Evolutionary conservation across 2,329 filamentous ascomycete genomes (phyloP).

Genomic region (Penicillium sp.): DNA sequence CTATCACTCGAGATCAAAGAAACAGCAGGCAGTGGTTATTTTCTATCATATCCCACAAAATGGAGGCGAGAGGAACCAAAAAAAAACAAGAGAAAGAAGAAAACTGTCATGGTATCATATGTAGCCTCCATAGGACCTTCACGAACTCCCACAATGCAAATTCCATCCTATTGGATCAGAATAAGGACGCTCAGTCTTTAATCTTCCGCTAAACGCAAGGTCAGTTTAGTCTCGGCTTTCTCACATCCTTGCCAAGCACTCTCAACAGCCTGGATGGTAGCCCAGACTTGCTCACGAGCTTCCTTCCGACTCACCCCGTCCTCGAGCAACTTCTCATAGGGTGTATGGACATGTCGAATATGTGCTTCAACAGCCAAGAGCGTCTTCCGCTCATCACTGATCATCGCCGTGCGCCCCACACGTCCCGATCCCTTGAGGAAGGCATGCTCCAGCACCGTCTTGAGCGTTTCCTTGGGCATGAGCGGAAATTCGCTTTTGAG

Average conservation of each 20-base stretch:
- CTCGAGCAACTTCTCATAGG: constrained; percentile 39
- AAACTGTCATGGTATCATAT: neutral
- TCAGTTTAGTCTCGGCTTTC: neutral
- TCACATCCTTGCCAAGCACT: constrained; percentile 31
- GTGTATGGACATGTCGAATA: constrained; percentile 44
- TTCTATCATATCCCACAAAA: no score
- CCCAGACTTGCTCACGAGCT: constrained; percentile 36
- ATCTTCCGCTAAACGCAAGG: neutral
- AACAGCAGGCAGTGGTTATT: no score
- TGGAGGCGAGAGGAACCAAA: no score
- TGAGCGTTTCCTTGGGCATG: constrained; percentile 37
- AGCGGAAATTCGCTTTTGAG: constrained; percentile 38
- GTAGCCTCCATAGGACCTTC: neutral
- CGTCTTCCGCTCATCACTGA: constrained; percentile 37
- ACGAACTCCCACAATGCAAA: constrained; percentile 4
- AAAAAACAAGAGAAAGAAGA: neutral
- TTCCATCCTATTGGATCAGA: neutral
- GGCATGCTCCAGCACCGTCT: constrained; percentile 38
- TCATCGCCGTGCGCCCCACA: constrained; percentile 38
- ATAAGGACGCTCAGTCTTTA: neutral
- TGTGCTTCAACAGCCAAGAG: constrained; percentile 45
- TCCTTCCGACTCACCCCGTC: constrained; percentile 24
- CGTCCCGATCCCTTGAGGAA: constrained; percentile 44
- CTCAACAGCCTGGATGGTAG: constrained; percentile 29
- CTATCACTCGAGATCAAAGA: no score